Evolutionary conservation across 2,329 filamentous ascomycete species (phyloP), one percentile per base, ranked within the genome.

Genomic region (Cordyceps militaris): DNA sequence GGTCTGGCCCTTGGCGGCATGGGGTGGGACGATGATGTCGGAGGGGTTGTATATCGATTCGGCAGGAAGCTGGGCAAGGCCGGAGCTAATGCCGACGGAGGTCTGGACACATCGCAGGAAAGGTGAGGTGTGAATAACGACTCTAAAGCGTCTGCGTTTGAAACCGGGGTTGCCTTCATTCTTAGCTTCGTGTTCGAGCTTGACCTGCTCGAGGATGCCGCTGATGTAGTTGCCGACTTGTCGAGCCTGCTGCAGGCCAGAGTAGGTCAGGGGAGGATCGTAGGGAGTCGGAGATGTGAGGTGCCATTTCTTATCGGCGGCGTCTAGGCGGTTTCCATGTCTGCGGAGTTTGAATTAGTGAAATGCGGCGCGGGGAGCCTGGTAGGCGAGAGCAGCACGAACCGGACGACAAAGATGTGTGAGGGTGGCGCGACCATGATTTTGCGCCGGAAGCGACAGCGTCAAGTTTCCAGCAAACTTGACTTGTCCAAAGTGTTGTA

Each of bases 241-340:
- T 65, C 88, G 86, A 56, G 89, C 87, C 72, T 97, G 94, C 14
- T 87, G 83, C 88, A 94, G 97, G 63, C 94, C 94, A 64, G 90
- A 89, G 69, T 97, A 97, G 3, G 92, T 96, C 59, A 99, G 79
- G 51, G 94, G 94, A 63, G 94, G 90, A 64, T 99, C 93, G 77
- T 97, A 99, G 2, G 94, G 94, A 6, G 91, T 92, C 1, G 92
- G 89, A 6, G 94, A 96, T 30, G 89, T 88, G 56, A 96, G 81
- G 71, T 97, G 91, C 94, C 94, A 99, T 71, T 90, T 85, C 70
- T 92, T 91, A 78, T 99, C 92, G 61, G 92, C 91, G 57, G 91
- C 91, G 71, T 99, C 94, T 59, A 99, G 86, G 64, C 94, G 88
- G 66, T 92, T 89, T 67, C 94, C 94, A 73, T 99, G 94, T 73